Evolutionary conservation across 208 protist species (phyloP).

Genomic region (Crithidia brevicula): DNA sequence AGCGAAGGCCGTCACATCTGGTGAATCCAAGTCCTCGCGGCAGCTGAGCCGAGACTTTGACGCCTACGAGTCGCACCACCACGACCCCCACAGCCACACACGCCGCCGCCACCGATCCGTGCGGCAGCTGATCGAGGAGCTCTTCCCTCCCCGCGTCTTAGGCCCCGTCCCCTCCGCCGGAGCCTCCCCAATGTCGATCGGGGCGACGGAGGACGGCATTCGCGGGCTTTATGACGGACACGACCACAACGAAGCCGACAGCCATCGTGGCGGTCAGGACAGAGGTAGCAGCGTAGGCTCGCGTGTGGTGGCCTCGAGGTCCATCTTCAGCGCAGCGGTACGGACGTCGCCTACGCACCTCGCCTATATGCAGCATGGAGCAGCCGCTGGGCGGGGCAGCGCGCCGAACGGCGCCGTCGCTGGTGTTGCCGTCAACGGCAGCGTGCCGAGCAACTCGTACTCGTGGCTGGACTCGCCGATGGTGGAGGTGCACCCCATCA

Average conservation of each 20-base stretch:
- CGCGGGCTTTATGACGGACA: background rate
- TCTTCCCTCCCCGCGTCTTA: conserved; percentile 52
- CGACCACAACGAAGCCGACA: background rate
- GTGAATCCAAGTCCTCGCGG: background rate
- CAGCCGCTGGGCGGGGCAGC: background rate
- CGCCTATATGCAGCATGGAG: background rate
- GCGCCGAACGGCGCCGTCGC: background rate
- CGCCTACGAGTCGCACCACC: conserved; percentile 3
- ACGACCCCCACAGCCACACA: conserved; percentile 9
- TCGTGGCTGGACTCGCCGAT: conserved; percentile 43
- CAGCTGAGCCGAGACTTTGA: conserved; percentile 9
- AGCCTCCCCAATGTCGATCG: background rate
- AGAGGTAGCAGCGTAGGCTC: background rate
- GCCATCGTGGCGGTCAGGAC: no score
- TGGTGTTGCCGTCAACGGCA: background rate
- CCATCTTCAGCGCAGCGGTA: conserved; percentile 12
- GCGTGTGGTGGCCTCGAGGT: background rate
- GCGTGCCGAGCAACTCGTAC: background rate
- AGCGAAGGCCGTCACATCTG: no score
- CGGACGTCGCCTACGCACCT: conserved; percentile 6
- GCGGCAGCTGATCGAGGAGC: conserved; percentile 78
- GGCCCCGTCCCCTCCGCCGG: conserved; percentile 6
- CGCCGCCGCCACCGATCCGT: conserved; percentile 52
- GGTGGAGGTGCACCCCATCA: conserved; percentile 84
- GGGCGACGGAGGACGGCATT: conserved; percentile 8